A percentile compares a stretch with the other conserved stretches of the same genome.
These are phyloP conservation scores for Chlamydomonas sp. DNA, from an alignment of 139 green algal genomes.

Conservation along the genomic window DNA sequence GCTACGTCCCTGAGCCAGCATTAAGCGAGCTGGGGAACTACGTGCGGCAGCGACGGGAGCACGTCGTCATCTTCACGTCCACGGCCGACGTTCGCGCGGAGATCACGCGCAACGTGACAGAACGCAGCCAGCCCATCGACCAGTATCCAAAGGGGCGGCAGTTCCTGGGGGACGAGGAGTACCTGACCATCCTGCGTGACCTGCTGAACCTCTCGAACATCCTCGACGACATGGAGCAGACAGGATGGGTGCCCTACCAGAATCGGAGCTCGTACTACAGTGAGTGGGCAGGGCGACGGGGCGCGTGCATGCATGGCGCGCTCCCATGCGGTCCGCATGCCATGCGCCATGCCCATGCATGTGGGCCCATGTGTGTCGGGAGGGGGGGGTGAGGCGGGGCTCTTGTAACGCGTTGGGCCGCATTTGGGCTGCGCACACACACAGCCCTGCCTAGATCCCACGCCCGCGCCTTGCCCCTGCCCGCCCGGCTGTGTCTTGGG, in stretches of 20 bases:
- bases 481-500: too few species aligned
- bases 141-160: slow-evolving; percentile 38
- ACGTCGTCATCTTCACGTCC: slow-evolving; percentile 35
- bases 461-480: too few species aligned
- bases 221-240: slow-evolving; percentile 18
- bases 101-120: slow-evolving; percentile 39
- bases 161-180: slow-evolving; percentile 44
- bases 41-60: slow-evolving; percentile 39
- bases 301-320: too few species aligned
- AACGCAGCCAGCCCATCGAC: slow-evolving; percentile 38
- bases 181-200: slow-evolving; percentile 45
- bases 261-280: slow-evolving; percentile 34
- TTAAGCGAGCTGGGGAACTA: slow-evolving; percentile 46
- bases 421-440: too few species aligned
- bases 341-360: too few species aligned
- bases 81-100: slow-evolving; percentile 37
- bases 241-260: slow-evolving; percentile 33
- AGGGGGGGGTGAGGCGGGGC: too few species aligned
- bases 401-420: too few species aligned
- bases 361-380: too few species aligned
- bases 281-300: too few species aligned
- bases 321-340: too few species aligned
- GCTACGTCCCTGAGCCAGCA: slow-evolving; percentile 39
- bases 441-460: too few species aligned
- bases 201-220: slow-evolving; percentile 52